Evolutionary conservation across 202 grass and related monocot species (phyloP), one percentile per base, ranked within the genome.

Genomic region (Zizania palustris): DNA sequence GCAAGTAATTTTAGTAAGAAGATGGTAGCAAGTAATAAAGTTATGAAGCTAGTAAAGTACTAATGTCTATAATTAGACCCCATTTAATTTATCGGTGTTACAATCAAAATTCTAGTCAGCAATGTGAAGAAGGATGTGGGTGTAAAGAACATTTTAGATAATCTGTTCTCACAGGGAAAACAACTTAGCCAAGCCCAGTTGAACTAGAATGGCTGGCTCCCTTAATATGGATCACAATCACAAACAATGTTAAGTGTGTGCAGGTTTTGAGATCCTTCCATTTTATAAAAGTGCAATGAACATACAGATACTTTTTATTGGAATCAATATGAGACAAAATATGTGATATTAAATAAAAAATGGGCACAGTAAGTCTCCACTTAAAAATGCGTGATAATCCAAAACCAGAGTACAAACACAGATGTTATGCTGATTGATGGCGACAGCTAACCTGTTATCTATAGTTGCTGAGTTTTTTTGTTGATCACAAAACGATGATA

Each of bases 1-100:
- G 11, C 4, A 14, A 7, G 16, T 82, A 45, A 74, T 42, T 63
- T 48, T 36, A 55, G 28, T 48, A 64, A 73, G 61, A 34, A 28
- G 58, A 48, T 55, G 22, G 54, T n/a, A 71, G 15, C 16, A 72
- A 54, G 15, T 50, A 48, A 34, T 44, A 20, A 37, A 13, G 1
- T 35, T 75, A 18, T 40, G 5, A 15, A 8, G 33, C 34, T 28
- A 33, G 66, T 42, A 28, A 28, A 28, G 28, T 28, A 28, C 1
- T 28, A 28, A 28, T 28, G 11, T 71, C 55, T 11, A 14, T 15
- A 13, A 74, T 36, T n/a, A 46, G 8, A 9, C 45, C 50, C 7
- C 9, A 34, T 58, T 45, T 13, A 6, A 50, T 50, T 60, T 39
- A 60, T 38, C 5, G 4, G 9, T 22, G 42, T 15, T 21, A n/a